Base-by-base conservation (phyloP, 1,284 basidiomycete species). In the Prillingera fragicola region DNA sequence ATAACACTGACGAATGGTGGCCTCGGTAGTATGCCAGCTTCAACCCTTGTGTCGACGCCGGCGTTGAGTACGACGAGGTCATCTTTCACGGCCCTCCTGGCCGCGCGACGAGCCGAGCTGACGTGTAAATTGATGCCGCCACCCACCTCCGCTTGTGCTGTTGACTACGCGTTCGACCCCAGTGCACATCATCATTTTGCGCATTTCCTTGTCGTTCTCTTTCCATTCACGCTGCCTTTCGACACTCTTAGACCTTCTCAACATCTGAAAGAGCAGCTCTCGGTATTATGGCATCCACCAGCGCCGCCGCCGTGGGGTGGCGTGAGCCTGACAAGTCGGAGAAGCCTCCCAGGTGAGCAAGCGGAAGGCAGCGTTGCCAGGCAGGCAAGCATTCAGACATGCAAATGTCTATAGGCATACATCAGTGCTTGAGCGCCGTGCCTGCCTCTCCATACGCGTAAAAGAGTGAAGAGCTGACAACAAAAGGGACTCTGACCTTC, bases 321-420 rank as follows among this genome's bases (percentile, higher is more conserved):
- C 38, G 42, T 27, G 52, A 54, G 45, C 52, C 52, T 18, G 47
- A 47, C 19, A 54, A 47, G 42, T 41, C 38, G 5, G 46, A 61
- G 35, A 63, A 62, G 48, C 65, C 65, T n/a, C 57, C 59, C 31
- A 67, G 63, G 64, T 67, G 47, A 52, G 64, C 58, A 15, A 24
- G n/a, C 8, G 17, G 8, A 24, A 21, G 23, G 28, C 8, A 24
- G 32, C 23, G 15, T 7, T 15, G 15, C 23, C 24, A 18, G 27
- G 26, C 18, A 5, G 5, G 36, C 26, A 10, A 13, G 22, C 9
- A 13, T 13, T 33, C 15, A 13, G 4, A 27, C 8, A 24, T 18
- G 36, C n/a, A n/a, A 15, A 26, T 38, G 13, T 27, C 25, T 38
- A 25, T 15, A 8, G 6, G 23, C 15, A 36, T 12, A n/a, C 24